Conservation (phyloP, 2,329 filamentous ascomycete species). For the Penicillium sp. region DNA sequence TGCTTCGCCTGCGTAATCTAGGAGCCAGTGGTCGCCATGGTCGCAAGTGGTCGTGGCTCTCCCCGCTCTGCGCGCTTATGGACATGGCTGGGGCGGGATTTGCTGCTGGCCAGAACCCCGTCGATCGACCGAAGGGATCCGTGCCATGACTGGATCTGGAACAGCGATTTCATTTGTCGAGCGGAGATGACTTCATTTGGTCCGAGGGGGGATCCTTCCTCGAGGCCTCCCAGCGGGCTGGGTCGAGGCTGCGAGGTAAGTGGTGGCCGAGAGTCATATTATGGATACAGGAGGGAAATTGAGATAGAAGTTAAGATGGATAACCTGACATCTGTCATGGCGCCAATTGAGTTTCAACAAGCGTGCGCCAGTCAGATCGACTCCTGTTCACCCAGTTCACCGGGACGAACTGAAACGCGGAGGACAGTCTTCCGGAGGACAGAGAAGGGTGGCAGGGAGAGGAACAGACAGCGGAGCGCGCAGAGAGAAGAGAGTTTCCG, state of each 20-base stretch:
- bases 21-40: too few relatives aligned
- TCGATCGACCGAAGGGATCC: slow-evolving; percentile 3
- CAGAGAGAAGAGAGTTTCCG: slow-evolving; percentile 6
- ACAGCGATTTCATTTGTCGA: not conserved
- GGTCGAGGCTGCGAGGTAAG: not conserved
- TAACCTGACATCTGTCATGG: slow-evolving; percentile 26
- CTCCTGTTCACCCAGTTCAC: slow-evolving; percentile 34
- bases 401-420: slow-evolving; percentile 28
- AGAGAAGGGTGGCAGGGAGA: too few relatives aligned
- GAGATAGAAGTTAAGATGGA: too few relatives aligned
- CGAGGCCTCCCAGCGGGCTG: not conserved
- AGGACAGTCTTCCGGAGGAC: slow-evolving; percentile 22
- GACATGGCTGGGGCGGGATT: not conserved
- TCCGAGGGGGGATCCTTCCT: not conserved
- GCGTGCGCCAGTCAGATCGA: slow-evolving; percentile 37
- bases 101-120: slow-evolving; percentile 2
- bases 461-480: too few relatives aligned
- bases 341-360: slow-evolving; percentile 41
- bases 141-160: not conserved
- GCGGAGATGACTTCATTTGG: not conserved
- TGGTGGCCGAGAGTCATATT: too few relatives aligned
- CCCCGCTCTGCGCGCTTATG: slow-evolving; percentile 19
- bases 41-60: slow-evolving; percentile 13
- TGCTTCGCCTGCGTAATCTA: slow-evolving; percentile 13
- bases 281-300: too few relatives aligned